phyloP scores from a whole-genome alignment of 2,329 filamentous ascomycete genomes.

The Sporothrix euskadiensis region DNA sequence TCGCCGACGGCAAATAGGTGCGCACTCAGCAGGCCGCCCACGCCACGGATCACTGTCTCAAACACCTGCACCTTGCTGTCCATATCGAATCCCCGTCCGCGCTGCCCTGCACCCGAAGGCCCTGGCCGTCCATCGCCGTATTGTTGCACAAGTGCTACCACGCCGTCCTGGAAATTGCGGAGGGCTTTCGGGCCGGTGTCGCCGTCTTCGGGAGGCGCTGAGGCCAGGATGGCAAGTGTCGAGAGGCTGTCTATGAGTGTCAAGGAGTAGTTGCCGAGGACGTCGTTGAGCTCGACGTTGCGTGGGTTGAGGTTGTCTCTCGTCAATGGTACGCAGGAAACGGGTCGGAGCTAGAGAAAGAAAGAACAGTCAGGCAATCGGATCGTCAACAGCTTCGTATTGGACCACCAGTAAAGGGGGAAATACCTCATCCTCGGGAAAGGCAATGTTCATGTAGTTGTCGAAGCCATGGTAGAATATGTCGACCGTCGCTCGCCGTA shows the following conservation, averaged over 20 bases:
- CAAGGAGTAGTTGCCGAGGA: constrained; percentile 93
- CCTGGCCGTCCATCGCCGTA: constrained; percentile 83
- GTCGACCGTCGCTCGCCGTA: constrained; percentile 63
- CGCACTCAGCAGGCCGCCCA: constrained; percentile 86
- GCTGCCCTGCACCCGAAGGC: constrained; percentile 66
- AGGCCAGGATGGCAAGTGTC: constrained; percentile 88
- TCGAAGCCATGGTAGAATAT: constrained; percentile 98
- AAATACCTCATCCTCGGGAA: constrained; percentile 84
- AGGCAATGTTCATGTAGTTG: constrained; percentile 91
- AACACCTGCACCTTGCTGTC: constrained; percentile 99
- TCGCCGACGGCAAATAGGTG: constrained; percentile 92
- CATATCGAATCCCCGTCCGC: constrained; percentile 82
- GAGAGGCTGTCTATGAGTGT: constrained; percentile 95
- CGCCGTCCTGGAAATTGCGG: constrained; percentile 75
- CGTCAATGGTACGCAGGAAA: constrained; percentile 80
- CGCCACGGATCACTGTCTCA: constrained; percentile 91
- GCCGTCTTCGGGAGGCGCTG: constrained; percentile 60
- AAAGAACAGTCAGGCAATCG: not conserved
- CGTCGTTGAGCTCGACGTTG: constrained; percentile 89
- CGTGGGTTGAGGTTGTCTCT: constrained; percentile 77
- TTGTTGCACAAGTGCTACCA: constrained; percentile 71
- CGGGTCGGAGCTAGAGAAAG: constrained; percentile 68
- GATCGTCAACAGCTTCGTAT: too few relatives aligned
- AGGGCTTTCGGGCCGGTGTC: constrained; percentile 62
- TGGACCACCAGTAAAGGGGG: not conserved